Conservation (phyloP, 768 basidiomycete species). For the Cystofilobasidium bisporidii region DNA sequence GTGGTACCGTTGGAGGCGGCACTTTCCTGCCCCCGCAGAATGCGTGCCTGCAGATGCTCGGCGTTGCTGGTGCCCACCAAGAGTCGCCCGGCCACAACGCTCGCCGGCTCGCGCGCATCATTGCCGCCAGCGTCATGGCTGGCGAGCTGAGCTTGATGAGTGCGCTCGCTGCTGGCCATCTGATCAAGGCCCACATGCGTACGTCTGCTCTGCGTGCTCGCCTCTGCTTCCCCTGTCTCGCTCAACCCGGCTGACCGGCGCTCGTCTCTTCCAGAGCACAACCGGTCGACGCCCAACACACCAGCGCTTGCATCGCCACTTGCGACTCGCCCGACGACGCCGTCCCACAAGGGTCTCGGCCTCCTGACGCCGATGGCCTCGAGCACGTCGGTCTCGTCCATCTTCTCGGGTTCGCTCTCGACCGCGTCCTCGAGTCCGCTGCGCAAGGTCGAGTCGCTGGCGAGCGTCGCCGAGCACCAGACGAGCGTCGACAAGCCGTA, state of each 20-base stretch:
- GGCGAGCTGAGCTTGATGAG: slow-evolving; percentile 86
- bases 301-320: slow-evolving; percentile 23
- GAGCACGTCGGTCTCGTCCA: slow-evolving; percentile 15
- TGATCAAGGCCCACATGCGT: slow-evolving; percentile 57
- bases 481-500: slow-evolving; percentile 6
- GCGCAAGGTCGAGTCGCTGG: slow-evolving; percentile 1
- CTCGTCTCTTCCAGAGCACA: slow-evolving; percentile 24
- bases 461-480: slow-evolving; percentile 10
- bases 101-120: slow-evolving; percentile 75
- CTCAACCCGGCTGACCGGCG: background rate
- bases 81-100: slow-evolving; percentile 82
- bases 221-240: background rate
- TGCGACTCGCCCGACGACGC: slow-evolving; percentile 21
- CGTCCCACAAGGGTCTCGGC: slow-evolving; percentile 10
- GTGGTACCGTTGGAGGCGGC: slow-evolving; percentile 94
- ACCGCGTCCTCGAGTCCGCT: slow-evolving; percentile 4
- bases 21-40: slow-evolving; percentile 84
- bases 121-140: slow-evolving; percentile 90
- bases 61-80: slow-evolving; percentile 77
- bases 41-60: slow-evolving; percentile 86
- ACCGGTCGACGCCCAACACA: slow-evolving; percentile 30
- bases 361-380: slow-evolving; percentile 27
- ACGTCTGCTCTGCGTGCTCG: background rate
- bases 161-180: slow-evolving; percentile 87
- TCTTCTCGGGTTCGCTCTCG: slow-evolving; percentile 15